Evolutionary conservation across 306 rosid species (phyloP), one percentile per base, ranked within the genome.

Genomic region (Corylus avellana): DNA sequence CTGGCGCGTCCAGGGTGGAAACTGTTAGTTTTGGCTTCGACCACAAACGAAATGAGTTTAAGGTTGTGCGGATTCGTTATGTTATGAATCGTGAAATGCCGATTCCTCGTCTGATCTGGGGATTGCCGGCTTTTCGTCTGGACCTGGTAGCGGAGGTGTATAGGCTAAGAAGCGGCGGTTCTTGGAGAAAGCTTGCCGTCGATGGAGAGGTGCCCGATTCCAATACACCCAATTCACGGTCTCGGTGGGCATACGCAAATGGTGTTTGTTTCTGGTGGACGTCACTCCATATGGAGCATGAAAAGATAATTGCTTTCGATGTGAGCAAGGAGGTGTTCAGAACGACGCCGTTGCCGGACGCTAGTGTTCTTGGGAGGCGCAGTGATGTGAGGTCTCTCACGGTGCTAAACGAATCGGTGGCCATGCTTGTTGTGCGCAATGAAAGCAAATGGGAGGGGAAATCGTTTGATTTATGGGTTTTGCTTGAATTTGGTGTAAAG

Each of bases 171-270:
- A 29, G 20, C 8, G 20, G 46, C 14, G 14, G 9, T 29, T 62
- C 69, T 11, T 62, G 69, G 69, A 62, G 69, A 62, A 62, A 62
- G 39, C 46, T 62, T 62, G 16, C 12, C 69, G 18, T 12, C 69
- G 8, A 62, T 29, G 44, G 13, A 9, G 46, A 29, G 1, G 18
- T 27, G 68, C 18, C 68, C 1, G 14, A 29, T 27, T 14, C 2
- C 9, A 16, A 20, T 13, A 11, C 8, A 61, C 29, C 8, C 62
- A 17, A 7, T 56, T 0, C 27, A 56, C 17, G 55, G 55, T 12
- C 63, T 11, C 3, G 12, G 5, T 8, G 4, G 5, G 69, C 46
- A 27, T 29, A 29, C 25, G 8, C 20, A 35, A 32, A 32, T 29
- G 17, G 70, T 3, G 70, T 63, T 32, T 63, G 46, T 32, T 63